Percentiles rank a stretch among this genome's conserved stretches.
These are phyloP conservation scores for Xylaria sp. DNA, from an alignment of 2,329 filamentous ascomycete genomes.

Conservation along the genomic window DNA sequence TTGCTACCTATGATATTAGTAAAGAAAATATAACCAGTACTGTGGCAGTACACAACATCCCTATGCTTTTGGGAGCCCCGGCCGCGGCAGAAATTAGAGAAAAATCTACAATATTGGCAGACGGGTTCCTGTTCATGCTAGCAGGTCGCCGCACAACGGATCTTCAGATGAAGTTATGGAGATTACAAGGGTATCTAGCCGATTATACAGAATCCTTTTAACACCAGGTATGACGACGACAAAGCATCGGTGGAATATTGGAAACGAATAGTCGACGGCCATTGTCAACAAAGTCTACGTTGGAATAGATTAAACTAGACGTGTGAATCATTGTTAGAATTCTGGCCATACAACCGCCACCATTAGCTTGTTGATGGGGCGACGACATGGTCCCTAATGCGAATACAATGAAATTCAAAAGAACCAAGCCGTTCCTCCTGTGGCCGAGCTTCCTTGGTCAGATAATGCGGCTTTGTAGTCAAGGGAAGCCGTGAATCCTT, in stretches of 20 bases:
- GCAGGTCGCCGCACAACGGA: conserved; percentile 55
- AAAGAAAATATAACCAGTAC: conserved; percentile 50
- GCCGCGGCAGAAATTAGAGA: conserved; percentile 55
- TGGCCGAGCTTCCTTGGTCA: not conserved
- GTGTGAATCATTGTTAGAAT: not conserved
- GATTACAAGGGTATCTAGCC: conserved; percentile 65
- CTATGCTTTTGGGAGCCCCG: conserved; percentile 61
- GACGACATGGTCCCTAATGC: not conserved
- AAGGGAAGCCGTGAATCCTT: not conserved
- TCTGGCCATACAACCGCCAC: no score
- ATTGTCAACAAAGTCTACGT: no score
- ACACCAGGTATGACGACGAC: not conserved
- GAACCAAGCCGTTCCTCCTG: not conserved
- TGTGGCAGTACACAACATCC: conserved; percentile 65
- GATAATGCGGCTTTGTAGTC: not conserved
- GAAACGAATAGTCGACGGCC: not conserved
- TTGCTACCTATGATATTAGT: conserved; percentile 59
- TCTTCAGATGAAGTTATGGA: conserved; percentile 66
- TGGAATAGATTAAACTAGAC: not conserved
- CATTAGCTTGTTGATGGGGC: not conserved
- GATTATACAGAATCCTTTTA: conserved; percentile 34
- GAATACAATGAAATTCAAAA: not conserved
- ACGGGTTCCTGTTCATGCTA: conserved; percentile 58
- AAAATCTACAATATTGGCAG: conserved; percentile 50
- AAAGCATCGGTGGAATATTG: not conserved